Percentiles rank a stretch among this genome's conserved stretches.
These are phyloP conservation scores for Verticillium isaacii DNA, from an alignment of 2,329 filamentous ascomycete genomes.

Conservation along the genomic window DNA sequence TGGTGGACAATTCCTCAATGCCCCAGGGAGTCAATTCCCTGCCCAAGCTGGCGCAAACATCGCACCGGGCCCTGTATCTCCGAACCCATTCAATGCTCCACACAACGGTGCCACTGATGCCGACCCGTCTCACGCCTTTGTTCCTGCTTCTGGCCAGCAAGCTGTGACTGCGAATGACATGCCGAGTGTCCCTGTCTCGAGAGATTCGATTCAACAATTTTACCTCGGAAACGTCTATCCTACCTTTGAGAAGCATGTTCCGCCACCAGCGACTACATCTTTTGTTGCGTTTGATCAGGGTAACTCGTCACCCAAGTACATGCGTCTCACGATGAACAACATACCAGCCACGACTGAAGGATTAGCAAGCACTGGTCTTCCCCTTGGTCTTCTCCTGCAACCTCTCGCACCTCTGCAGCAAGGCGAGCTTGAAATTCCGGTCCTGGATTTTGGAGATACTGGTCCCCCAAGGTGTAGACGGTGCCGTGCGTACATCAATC, in stretches of 20 bases:
- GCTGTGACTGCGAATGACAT: conserved; percentile 88
- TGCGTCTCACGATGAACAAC: conserved; percentile 86
- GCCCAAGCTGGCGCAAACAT: conserved; percentile 46
- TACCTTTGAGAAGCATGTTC: conserved; percentile 90
- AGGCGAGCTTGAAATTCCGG: conserved; percentile 82
- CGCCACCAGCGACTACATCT: conserved; percentile 80
- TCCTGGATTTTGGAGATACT: conserved; percentile 88
- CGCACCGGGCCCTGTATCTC: conserved; percentile 16
- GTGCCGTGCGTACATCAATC: conserved; percentile 96
- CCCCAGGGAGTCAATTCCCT: conserved; percentile 56
- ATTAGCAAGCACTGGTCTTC: conserved; percentile 73
- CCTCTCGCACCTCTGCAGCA: conserved; percentile 78
- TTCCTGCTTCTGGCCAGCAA: conserved; percentile 61
- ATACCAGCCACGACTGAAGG: conserved; percentile 82
- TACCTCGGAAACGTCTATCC: conserved; percentile 87
- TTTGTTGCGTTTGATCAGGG: conserved; percentile 96
- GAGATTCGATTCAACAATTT: conserved; percentile 77
- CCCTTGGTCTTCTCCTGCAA: conserved; percentile 83
- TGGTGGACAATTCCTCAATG: conserved; percentile 41
- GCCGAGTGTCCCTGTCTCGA: conserved; percentile 80
- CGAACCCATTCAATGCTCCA: conserved; percentile 17
- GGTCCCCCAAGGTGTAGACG: conserved; percentile 88
- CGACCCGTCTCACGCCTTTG: conserved; percentile 35
- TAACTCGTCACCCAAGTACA: conserved; percentile 92
- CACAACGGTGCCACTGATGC: conserved; percentile 29